Evolutionary conservation across 768 basidiomycete genomes (phyloP), one percentile per base, ranked within the genome.

Genomic region (Trametes punicea): DNA sequence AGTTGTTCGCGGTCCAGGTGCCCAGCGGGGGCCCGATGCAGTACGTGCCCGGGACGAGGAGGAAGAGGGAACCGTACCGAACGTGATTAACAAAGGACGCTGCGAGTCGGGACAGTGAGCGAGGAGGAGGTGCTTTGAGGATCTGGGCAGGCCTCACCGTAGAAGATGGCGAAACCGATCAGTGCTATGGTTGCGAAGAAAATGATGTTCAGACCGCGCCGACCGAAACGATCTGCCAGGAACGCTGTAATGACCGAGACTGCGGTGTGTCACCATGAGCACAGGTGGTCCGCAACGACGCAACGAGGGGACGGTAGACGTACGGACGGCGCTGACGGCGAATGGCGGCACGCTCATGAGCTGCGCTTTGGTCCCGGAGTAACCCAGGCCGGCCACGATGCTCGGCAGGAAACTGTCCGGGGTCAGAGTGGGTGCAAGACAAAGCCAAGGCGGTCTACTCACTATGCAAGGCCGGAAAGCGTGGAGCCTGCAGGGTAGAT

Each of bases 1-100:
- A 73, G 70, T 85, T 86, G 69, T 86, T 85, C 10, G 83, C 77
- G 50, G 73, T 69, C 85, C 85, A 87, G 0, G 83, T 80, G 2
- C 74, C 74, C 27, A 83, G 66, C 0, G 82, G 72, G 2, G 83
- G 82, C 3, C 78, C 81, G 1, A 73, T 66, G n/a, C 75, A 69
- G 65, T 85, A 85, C 1, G 76, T 71, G 15, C 83, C 82, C 0
- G 77, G 64, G 20, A 84, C 72, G 4, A 76, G 75, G 47, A 85
- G 70, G 72, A 84, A 85, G 2, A 85, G 71, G 13, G 78, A 78
- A 13, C 70, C 80, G 56, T 85, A 85, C 61, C 77, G 77, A 30
- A 79, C 63, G 7, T 69, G 62, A 41, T 73, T 69, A 6, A 71
- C 68, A 4, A 63, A 52, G 1, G 79, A 77, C 25, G 55, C 62